Conservation (phyloP, 495 filamentous ascomycete genomes). For the Tricharina praecox region DNA sequence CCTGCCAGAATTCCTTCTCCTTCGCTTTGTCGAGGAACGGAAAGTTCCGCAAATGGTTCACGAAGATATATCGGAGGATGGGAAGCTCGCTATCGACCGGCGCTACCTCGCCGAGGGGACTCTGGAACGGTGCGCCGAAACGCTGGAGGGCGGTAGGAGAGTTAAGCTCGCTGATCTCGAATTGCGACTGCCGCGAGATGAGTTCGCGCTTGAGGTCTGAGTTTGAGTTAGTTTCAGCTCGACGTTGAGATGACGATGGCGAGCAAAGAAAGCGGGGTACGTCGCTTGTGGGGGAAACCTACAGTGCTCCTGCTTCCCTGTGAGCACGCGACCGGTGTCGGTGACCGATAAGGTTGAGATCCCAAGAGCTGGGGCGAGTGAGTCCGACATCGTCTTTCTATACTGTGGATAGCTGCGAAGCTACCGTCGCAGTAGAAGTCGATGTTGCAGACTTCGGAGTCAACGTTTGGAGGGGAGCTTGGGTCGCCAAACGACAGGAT, state of each 20-base stretch:
- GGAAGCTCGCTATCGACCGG: constrained; percentile 90
- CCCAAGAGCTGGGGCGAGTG: no score
- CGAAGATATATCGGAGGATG: constrained; percentile 90
- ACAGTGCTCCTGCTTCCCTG: constrained; percentile 98
- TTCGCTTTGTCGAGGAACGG: constrained; percentile 88
- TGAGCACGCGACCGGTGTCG: constrained; percentile 49
- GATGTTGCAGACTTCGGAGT: no score
- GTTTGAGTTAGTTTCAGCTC: constrained; percentile 23
- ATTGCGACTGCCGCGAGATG: constrained; percentile 69
- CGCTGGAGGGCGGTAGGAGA: constrained; percentile 85
- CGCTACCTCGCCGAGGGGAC: constrained; percentile 77
- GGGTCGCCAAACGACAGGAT: no score
- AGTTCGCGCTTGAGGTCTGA: constrained; percentile 92
- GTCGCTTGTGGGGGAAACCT: constrained; percentile 21
- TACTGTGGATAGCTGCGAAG: no score
- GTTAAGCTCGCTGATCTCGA: constrained; percentile 78
- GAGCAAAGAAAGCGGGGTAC: constrained; percentile 13
- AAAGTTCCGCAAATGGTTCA: constrained; percentile 93
- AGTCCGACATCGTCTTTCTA: no score
- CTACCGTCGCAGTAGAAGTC: no score
- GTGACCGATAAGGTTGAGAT: no score
- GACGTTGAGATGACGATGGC: neutral
- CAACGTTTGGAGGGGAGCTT: no score
- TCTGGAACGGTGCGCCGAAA: constrained; percentile 89
- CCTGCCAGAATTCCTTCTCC: constrained; percentile 99